A percentile compares a stretch with the other conserved stretches of the same genome.
These are phyloP conservation scores for Rhodotorula glutinis DNA, from an alignment of 1,284 basidiomycete species.

Conservation along the genomic window DNA sequence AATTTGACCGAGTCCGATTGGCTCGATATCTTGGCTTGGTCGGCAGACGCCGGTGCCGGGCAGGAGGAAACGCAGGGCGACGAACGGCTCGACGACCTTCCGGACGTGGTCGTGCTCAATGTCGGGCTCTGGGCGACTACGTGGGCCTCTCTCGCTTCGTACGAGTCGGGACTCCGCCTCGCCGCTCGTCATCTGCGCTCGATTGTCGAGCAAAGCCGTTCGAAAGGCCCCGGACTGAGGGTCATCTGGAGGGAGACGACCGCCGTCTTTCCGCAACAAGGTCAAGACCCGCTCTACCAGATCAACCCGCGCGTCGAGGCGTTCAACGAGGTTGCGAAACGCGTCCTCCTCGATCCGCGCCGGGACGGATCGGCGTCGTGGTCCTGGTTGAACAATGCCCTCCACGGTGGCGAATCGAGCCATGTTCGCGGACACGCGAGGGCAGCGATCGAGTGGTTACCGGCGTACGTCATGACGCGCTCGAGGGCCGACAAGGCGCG, in stretches of 20 bases:
- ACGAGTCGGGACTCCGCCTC: neutral
- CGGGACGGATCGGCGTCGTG: neutral
- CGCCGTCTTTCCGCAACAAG: neutral
- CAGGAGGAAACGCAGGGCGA: no score
- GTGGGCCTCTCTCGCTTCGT: neutral
- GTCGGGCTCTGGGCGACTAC: slow-evolving; percentile 8
- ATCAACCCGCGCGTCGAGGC: slow-evolving; percentile 12
- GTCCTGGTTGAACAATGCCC: neutral
- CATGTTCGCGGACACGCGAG: neutral
- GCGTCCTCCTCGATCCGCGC: neutral
- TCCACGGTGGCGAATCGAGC: neutral
- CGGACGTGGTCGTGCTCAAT: slow-evolving; percentile 17
- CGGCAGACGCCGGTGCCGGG: neutral
- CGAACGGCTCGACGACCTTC: neutral
- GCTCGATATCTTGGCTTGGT: slow-evolving; percentile 5
- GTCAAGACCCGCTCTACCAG: slow-evolving; percentile 9
- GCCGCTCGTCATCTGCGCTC: neutral
- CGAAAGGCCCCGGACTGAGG: neutral
- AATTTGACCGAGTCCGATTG: neutral
- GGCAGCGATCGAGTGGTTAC: neutral
- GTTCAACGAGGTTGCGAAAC: slow-evolving; percentile 7
- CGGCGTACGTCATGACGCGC: slow-evolving; percentile 11
- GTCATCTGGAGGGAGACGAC: slow-evolving; percentile 17
- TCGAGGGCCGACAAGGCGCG: slow-evolving; percentile 6
- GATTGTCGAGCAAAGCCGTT: neutral